Conservation (phyloP, 2,329 filamentous ascomycete species). For the Penicillium palitans region DNA sequence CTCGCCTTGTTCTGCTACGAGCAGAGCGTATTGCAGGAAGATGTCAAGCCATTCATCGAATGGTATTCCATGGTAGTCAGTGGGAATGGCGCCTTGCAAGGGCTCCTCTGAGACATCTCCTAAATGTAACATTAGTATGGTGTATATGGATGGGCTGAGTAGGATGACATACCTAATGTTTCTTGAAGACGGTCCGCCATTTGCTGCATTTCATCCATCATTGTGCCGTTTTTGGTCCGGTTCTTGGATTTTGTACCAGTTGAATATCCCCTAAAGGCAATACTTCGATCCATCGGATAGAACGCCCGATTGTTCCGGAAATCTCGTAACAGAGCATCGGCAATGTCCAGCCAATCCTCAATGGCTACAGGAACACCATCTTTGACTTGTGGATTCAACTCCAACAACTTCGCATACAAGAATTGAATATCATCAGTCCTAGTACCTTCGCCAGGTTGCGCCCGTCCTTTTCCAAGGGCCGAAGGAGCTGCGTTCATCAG, state of each 20-base stretch:
- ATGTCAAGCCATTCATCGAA: constrained; percentile 87
- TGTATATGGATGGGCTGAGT: neutral
- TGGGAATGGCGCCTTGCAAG: constrained; percentile 43
- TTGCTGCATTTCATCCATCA: constrained; percentile 46
- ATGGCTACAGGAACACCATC: constrained; percentile 52
- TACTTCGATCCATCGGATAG: constrained; percentile 55
- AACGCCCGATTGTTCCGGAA: constrained; percentile 62
- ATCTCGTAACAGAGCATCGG: constrained; percentile 58
- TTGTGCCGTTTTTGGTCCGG: constrained; percentile 35
- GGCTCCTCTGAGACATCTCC: constrained; percentile 29
- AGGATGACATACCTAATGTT: constrained; percentile 36
- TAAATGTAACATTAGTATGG: constrained; percentile 19
- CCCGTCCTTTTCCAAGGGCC: constrained; percentile 18
- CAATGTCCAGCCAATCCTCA: constrained; percentile 60
- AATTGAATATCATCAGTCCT: constrained; percentile 47
- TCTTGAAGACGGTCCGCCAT: constrained; percentile 48
- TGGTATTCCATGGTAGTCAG: constrained; percentile 71
- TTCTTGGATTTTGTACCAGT: constrained; percentile 42
- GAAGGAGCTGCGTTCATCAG: constrained; percentile 21
- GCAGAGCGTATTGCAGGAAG: constrained; percentile 82
- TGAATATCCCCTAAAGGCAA: constrained; percentile 53
- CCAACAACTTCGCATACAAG: constrained; percentile 49
- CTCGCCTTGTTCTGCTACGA: constrained; percentile 67
- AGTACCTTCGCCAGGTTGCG: constrained; percentile 35
- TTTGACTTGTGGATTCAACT: constrained; percentile 51